Base-by-base conservation (phyloP, 306 rosid genomes). In the Bauhinia variegata region DNA sequence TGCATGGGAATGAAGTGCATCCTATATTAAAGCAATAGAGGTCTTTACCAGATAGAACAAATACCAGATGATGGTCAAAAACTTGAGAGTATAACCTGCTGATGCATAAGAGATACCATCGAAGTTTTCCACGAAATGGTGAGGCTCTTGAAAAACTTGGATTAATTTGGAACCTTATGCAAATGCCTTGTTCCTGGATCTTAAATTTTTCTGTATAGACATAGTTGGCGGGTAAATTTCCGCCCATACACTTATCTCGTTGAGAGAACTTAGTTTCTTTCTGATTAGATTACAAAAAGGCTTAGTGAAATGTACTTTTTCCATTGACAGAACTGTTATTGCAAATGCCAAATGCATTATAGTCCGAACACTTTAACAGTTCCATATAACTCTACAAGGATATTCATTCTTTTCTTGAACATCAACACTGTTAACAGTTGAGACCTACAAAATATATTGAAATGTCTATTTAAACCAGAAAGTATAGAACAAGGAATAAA, bases 401-500 rank as follows among this genome's bases (percentile, higher is more conserved):
- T 32, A 59, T 55, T 43, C 52, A 56, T 60, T 63, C 39, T 77
- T 1, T 58, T 59, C 54, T 39, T 59, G 53, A 65, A 47, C 55
- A 47, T 58, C 44, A 65, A 57, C 70, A 58, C 6, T 62, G 59
- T 62, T 15, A 19, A 46, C 57, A 23, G 28, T 2, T 23, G 28
- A 23, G 28, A 51, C 59, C 68, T 46, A 33, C 54, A 66, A 56
- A 60, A 61, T 49, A 31, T 62, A 18, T 34, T n/a, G n/a, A 68
- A 52, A 70, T 11, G 17, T 49, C 7, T 52, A 66, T 66, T 38
- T 18, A 51, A 18, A 18, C 57, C 49, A 61, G 57, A 58, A 57
- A 75, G 62, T 55, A 14, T 31, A 68, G 64, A 62, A 56, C 83
- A 60, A 77, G 83, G 51, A 66, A 80, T n/a, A 78, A 84, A 78